Evolutionary conservation across 768 basidiomycete species (phyloP), one percentile per base, ranked within the genome.

Genomic region (Austroboletus eburneus): DNA sequence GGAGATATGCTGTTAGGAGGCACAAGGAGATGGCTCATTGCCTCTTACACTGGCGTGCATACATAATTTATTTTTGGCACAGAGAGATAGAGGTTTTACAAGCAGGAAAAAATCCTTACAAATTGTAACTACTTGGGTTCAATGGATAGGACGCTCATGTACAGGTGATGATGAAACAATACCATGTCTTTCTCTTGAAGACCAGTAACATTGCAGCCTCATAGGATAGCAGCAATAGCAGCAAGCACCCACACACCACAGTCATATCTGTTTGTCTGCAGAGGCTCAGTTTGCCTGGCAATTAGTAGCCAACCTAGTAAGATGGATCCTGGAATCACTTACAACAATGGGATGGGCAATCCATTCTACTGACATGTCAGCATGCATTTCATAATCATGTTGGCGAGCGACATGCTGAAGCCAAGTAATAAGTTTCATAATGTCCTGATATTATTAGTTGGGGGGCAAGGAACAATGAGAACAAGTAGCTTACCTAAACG

Each of bases 281-380:
- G 2, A 2, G 34, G 43, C 5, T 27, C 10, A 10, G 10, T 27
- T 10, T 27, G 10, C n/a, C n/a, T n/a, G n/a, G n/a, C n/a, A n/a
- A n/a, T n/a, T n/a, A n/a, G n/a, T n/a, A n/a, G n/a, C n/a, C n/a
- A n/a, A n/a, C n/a, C n/a, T 27, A 27, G 25, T 5, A 27, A 27
- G 5, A 10, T 5, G 25, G 5, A 27, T 27, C 25, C 6, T 10
- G 10, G 25, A 10, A 10, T 27, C 25, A 35, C 37, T 2, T 47
- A 46, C 49, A 2, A n/a, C 43, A 16, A 23, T 39, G 3, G 33
- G 37, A 10, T 29, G 29, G 22, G 39, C 24, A 17, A 2, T 8
- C 53, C 50, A 54, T 0, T 52, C 46, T 21, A 54, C 24, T 3
- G 29, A 17, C 17, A 52, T 32, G 6, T 27, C 29, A 18, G 23